These are phyloP conservation scores for Carpinus viminea DNA, from an alignment of 306 rosid genomes.

Conservation along the genomic window DNA sequence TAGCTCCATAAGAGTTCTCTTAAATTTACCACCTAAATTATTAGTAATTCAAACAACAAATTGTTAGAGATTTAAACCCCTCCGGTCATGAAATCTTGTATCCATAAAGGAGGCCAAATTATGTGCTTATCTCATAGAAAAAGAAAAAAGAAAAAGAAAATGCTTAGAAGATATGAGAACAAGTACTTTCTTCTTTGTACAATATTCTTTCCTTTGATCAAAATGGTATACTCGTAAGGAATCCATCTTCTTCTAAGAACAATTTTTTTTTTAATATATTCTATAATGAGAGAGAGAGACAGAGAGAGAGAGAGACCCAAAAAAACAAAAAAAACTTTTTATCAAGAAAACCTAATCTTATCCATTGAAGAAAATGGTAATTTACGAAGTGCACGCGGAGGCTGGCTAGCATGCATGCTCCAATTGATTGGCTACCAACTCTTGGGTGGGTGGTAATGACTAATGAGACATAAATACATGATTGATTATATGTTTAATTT, in stretches of 20 bases:
- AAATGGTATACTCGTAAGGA: neutral
- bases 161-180: neutral
- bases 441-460: neutral
- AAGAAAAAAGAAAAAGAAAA: neutral
- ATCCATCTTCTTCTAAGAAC: neutral
- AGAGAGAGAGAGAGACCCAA: neutral
- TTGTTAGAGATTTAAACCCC: too few species aligned
- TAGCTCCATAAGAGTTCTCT: too few species aligned
- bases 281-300: neutral
- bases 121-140: neutral
- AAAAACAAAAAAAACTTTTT: neutral
- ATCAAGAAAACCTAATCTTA: constrained; percentile 1
- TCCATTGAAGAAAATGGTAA: neutral
- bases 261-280: neutral
- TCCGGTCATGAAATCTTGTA: neutral
- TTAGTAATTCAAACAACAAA: too few species aligned
- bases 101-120: neutral
- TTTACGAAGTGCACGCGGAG: neutral
- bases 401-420: neutral
- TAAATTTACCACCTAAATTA: too few species aligned
- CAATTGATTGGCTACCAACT: neutral
- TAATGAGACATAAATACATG: neutral
- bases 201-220: neutral
- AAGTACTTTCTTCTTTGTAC: neutral
- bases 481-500: neutral